Evolutionary conservation across 441 rosid genomes (phyloP).

Genomic region (Pelargonium fulgidum): DNA sequence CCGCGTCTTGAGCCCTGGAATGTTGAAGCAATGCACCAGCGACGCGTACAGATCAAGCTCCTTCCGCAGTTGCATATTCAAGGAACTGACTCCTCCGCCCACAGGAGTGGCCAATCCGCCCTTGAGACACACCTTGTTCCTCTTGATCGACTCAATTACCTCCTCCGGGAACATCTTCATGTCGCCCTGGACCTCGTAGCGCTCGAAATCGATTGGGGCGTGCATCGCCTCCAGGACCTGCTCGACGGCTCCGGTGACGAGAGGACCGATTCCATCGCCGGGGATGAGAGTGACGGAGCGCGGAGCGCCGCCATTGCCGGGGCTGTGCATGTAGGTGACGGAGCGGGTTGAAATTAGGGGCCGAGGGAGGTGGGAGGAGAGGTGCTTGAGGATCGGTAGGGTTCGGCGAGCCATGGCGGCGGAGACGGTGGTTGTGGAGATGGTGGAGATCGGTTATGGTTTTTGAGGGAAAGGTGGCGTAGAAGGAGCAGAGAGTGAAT

Average conservation of each 20-base stretch:
- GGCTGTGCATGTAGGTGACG: too few species aligned
- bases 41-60: constrained; percentile 3
- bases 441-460: too few species aligned
- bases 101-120: not conserved
- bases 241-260: too few species aligned
- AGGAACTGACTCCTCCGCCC: not conserved
- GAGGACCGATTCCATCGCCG: too few species aligned
- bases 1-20: not conserved
- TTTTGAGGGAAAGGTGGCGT: too few species aligned
- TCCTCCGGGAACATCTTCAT: not conserved
- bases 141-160: not conserved
- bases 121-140: not conserved
- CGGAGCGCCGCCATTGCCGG: too few species aligned
- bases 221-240: too few species aligned
- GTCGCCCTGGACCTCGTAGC: not conserved
- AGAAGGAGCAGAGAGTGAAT: too few species aligned
- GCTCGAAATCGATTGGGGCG: not conserved
- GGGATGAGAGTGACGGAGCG: too few species aligned
- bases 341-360: too few species aligned
- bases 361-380: not conserved
- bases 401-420: too few species aligned
- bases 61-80: not conserved
- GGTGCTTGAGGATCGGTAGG: not conserved
- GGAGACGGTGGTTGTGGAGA: too few species aligned
- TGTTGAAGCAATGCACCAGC: constrained; percentile 1